Conservation (phyloP, 257 asterid species). For the Fraxinus quadrangulata region DNA sequence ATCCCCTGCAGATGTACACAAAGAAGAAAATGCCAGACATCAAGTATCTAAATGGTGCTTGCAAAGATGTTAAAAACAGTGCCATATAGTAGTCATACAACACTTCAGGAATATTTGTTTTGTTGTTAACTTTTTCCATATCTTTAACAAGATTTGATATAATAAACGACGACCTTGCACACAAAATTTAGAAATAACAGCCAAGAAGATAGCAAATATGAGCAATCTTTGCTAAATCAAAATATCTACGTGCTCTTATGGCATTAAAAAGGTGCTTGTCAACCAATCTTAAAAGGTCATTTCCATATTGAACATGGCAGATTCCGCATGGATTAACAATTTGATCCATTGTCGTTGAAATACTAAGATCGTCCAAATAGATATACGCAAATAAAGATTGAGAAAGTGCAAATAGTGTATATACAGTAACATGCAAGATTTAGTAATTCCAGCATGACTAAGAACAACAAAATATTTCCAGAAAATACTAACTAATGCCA, state of each 20-base stretch:
- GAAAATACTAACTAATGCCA: neutral
- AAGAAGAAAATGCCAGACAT: slow-evolving; percentile 21
- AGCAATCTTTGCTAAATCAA: neutral
- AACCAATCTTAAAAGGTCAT: neutral
- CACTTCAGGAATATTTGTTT: neutral
- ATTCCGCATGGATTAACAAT: neutral
- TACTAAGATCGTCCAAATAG: neutral
- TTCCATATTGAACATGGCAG: neutral
- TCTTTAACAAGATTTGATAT: neutral
- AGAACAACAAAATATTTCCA: neutral
- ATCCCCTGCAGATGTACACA: slow-evolving; percentile 51
- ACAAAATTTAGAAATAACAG: slow-evolving; percentile 15
- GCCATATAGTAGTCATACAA: neutral
- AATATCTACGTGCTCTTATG: neutral
- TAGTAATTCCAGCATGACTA: neutral
- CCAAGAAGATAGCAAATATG: neutral
- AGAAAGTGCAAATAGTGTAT: neutral
- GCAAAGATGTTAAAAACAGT: neutral
- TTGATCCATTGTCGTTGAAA: neutral
- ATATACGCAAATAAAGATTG: neutral
- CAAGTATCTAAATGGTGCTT: neutral
- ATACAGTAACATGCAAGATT: neutral
- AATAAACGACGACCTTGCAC: neutral
- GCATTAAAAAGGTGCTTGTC: neutral
- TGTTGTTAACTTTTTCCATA: neutral